phyloP scores from a whole-genome alignment of 208 protist genomes.

The Phytomonas sp. region DNA sequence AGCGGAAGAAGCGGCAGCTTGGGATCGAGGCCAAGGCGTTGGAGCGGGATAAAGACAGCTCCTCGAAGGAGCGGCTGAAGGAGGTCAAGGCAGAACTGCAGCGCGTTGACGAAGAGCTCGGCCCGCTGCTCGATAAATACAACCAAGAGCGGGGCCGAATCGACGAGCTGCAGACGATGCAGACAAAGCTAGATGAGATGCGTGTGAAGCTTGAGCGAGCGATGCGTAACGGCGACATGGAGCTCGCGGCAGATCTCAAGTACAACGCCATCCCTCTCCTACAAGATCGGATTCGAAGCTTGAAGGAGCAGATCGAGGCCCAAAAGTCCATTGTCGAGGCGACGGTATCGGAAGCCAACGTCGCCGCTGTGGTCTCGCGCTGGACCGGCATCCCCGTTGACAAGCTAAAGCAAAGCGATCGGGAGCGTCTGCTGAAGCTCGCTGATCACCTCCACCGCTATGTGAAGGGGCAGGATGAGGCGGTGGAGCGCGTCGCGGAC shows the following conservation, averaged over 20 bases:
- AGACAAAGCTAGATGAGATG: constrained; percentile 86
- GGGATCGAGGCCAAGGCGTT: constrained; percentile 91
- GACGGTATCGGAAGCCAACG: constrained; percentile 88
- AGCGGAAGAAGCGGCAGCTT: constrained; percentile 74
- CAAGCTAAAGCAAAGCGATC: constrained; percentile 87
- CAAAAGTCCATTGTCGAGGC: constrained; percentile 92
- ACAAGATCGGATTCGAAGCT: constrained; percentile 65
- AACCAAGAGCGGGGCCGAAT: constrained; percentile 75
- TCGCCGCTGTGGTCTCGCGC: constrained; percentile 94
- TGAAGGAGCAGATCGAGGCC: constrained; percentile 60
- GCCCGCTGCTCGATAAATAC: constrained; percentile 77
- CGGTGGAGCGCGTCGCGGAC: constrained; percentile 92
- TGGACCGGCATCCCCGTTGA: constrained; percentile 97
- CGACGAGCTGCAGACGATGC: constrained; percentile 77
- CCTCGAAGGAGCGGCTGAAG: constrained; percentile 53
- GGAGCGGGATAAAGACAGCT: constrained; percentile 86
- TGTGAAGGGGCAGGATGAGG: constrained; percentile 96
- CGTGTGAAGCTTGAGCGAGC: constrained; percentile 87
- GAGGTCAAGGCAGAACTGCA: constrained; percentile 71
- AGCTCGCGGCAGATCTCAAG: constrained; percentile 89
- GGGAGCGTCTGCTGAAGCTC: constrained; percentile 86
- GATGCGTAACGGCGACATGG: constrained; percentile 86
- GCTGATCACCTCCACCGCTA: constrained; percentile 71
- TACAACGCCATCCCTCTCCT: constrained; percentile 96
- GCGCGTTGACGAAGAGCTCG: constrained; percentile 64